Evolutionary conservation across 805 yeast species (phyloP).

Genomic region (Wickerhamomyces subpelliculosus): DNA sequence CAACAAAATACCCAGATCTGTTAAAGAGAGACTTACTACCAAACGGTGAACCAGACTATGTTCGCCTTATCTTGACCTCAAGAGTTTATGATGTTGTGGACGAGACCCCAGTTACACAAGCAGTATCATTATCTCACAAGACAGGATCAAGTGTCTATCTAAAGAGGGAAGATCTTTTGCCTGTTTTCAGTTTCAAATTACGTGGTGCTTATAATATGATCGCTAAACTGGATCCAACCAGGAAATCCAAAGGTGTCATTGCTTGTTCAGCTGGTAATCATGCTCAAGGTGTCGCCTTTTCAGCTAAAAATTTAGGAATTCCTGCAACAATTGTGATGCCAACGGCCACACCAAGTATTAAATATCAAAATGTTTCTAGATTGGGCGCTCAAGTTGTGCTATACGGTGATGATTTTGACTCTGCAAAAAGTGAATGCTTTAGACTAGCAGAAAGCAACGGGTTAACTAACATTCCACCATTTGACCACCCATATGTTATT

Average conservation of each 20-base stretch:
- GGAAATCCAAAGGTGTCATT: conserved; percentile 77
- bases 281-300: conserved; percentile 97
- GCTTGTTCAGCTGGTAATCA: conserved; percentile 99
- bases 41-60: conserved; percentile 83
- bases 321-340: conserved; percentile 99
- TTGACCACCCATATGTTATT: conserved; percentile 94
- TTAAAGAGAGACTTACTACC: conserved; percentile 42
- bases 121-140: conserved; percentile 66
- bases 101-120: conserved; percentile 80
- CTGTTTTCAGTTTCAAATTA: conserved; percentile 92
- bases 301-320: conserved; percentile 77
- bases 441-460: conserved; percentile 64
- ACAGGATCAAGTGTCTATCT: conserved; percentile 70
- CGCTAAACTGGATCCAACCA: conserved; percentile 62
- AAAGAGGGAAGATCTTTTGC: conserved; percentile 89
- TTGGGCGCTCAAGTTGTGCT: conserved; percentile 92
- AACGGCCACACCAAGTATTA: conserved; percentile 90
- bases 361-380: conserved; percentile 84
- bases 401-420: conserved; percentile 89
- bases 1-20: conserved; percentile 15
- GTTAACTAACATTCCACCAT: conserved; percentile 91
- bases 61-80: conserved; percentile 83
- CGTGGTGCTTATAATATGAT: conserved; percentile 98
- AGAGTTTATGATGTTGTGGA: conserved; percentile 92
- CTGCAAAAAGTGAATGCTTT: conserved; percentile 88